Evolutionary conservation across 345 rosid species (phyloP), one percentile per base, ranked within the genome.

Genomic region (Hypericum androsaemum): DNA sequence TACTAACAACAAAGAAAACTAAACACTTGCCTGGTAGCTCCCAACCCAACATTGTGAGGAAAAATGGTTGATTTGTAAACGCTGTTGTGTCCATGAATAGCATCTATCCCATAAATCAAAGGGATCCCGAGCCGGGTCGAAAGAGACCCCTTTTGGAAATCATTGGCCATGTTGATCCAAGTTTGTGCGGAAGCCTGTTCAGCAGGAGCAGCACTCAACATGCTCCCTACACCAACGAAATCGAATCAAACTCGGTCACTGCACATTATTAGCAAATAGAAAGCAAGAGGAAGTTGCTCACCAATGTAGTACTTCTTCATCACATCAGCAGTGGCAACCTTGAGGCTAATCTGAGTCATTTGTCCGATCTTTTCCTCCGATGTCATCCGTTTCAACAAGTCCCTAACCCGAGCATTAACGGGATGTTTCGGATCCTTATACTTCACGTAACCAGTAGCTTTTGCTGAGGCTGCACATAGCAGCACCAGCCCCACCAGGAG

Each of bases 11-110:
- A 22, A 22, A 22, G 32, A 22, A 22, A 22, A 22, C 32, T 32
- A 11, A 7, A 6, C n/a, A 1, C 5, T 11, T 51, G 12, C 54
- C 54, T 51, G 10, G 54, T 51, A 13, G 39, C 54, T 0, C 41
- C 41, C 54, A n/a, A 51, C 14, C 54, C 54, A 36, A 51, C 54
- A 37, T 51, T 51, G 41, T 51, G 54, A 6, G 54, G 54, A 37
- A 51, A 51, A 10, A 51, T 51, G 39, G 54, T 51, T 7, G 54
- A 39, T 14, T 51, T 51, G n/a, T 51, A 51, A 15, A 51, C 41
- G 37, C 12, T 36, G 41, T 51, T 51, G 54, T 51, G 54, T 11
- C 54, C 54, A 51, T 51, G 54, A 36, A 51, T 40, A 36, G 54
- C 54, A 51, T 51, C 54, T 11, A 51, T 51, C 39, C 41, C 54